Evolutionary conservation across 2,329 filamentous ascomycete genomes (phyloP), one percentile per base, ranked within the genome.

Genomic region (Pseudogymnoascus sp.): DNA sequence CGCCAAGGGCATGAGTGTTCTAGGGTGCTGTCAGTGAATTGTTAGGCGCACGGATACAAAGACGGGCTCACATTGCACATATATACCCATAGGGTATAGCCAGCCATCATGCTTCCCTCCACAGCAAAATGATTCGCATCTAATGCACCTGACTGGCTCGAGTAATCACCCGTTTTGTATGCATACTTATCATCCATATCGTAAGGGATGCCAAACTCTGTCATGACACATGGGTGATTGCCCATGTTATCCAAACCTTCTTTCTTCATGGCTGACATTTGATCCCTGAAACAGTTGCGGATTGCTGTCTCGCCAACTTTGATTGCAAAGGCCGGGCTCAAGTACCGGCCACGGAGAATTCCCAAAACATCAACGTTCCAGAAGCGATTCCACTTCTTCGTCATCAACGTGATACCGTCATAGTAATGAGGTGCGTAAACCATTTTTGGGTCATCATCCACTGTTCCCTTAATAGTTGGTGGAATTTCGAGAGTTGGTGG

Each of bases 321-420:
- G 73, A 99, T 89, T 3, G 91, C 95, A 72, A 99, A 93, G 0
- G 91, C 91, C 11, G 95, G 95, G 22, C 89, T 89, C 68, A 90
- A 81, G 72, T 99, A 99, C 67, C 88, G 89, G 11, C 95, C 95
- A 53, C 95, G 88, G 46, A 99, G 80, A 12, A 99, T 85, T 2
- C 95, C 95, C 60, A 99, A 86, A 4, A 99, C 91, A 73, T 99
- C 95, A 6, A 99, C 89, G 69, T 99, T 99, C 89, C 95, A 99
- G 14, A 89, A 87, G 40, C 93, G 89, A 73, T 98, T 99, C 95
- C 95, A 99, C 75, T 96, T 96, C 77, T 99, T 99, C 11, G 91
- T 98, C 83, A 99, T 90, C 3, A 99, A 81, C 0, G 95, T 99
- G 63, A 99, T 89, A 10, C 95, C 95, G 70, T 99, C 95, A 75